Base-by-base conservation (phyloP, 805 yeast species). In the Torulaspora indica region DNA sequence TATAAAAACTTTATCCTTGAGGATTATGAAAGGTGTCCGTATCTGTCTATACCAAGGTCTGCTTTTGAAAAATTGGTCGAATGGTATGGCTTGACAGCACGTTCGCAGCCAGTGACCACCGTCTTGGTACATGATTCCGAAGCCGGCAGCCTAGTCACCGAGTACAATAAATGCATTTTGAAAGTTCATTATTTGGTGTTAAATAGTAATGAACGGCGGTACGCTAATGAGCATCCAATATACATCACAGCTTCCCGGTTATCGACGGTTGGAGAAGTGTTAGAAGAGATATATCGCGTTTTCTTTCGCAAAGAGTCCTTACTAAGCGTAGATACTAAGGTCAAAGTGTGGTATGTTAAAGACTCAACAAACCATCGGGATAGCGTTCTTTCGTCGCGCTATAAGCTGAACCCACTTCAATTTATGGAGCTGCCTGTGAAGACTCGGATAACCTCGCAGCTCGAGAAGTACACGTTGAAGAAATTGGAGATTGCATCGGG, bases 21-120 rank as follows among this genome's bases (percentile, higher is more conserved):
- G 17, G 69, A 66, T 32, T 52, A 56, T 49, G 39, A 49, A 15
- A 24, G 43, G 13, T 38, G 53, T 39, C 64, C 71, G 10, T 54
- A 70, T 46, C 29, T 63, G 42, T 55, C 69, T 0, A 61, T 82
- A 0, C 64, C 77, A 0, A 73, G 73, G 5, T 60, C 65, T 4
- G 68, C 75, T 2, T 81, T 77, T 51, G 54, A 67, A 2, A 56
- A 67, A 46, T 58, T 82, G 8, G 61, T 58, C 1, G 66, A 69
- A 25, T 77, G 83, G 81, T 81, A 79, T 58, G 85, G 84, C 0
- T 40, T 76, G 17, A 56, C 62, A 1, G 71, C 72, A 0, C 58
- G 56, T 4, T 66, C 73, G 5, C 47, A 49, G 5, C 69, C 74
- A 0, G 60, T 74, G 1, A 48, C 52, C n/a, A 69, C 80, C 3